Evolutionary conservation across 2,329 filamentous ascomycete species (phyloP).

Genomic region (Aspergillus sp.): DNA sequence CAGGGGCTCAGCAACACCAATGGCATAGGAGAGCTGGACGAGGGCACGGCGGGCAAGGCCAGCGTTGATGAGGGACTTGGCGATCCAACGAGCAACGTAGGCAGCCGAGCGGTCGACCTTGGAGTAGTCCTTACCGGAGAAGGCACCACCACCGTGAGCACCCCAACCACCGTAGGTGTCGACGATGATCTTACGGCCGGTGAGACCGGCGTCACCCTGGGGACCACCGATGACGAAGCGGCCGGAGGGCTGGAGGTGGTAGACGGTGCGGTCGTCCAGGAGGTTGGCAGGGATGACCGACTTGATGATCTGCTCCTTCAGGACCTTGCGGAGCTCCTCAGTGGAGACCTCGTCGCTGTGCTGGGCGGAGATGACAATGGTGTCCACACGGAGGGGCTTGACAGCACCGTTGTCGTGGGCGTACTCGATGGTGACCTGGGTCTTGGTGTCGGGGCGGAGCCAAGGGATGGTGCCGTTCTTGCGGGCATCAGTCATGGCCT

Average conservation of each 20-base stretch:
- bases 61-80: conserved; percentile 92
- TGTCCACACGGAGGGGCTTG: conserved; percentile 89
- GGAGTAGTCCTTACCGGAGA: conserved; percentile 99
- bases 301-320: conserved; percentile 97
- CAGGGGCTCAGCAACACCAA: conserved; percentile 95
- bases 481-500: conserved; percentile 87
- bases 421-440: conserved; percentile 98
- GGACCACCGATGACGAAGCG: conserved; percentile 99
- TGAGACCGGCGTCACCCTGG: conserved; percentile 97
- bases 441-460: conserved; percentile 99
- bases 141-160: conserved; percentile 99
- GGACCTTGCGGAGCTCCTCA: conserved; percentile 89
- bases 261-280: conserved; percentile 89
- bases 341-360: conserved; percentile 86
- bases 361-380: conserved; percentile 94
- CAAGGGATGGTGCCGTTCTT: conserved; percentile 85
- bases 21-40: conserved; percentile 98
- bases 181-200: conserved; percentile 98
- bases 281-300: conserved; percentile 89
- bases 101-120: conserved; percentile 99
- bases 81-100: conserved; percentile 97
- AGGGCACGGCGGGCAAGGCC: conserved; percentile 88
- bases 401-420: conserved; percentile 91
- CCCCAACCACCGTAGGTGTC: conserved; percentile 99
- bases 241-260: conserved; percentile 98